Conservation (phyloP, 2,329 filamentous ascomycete species). For the Polychaeton citri region DNA sequence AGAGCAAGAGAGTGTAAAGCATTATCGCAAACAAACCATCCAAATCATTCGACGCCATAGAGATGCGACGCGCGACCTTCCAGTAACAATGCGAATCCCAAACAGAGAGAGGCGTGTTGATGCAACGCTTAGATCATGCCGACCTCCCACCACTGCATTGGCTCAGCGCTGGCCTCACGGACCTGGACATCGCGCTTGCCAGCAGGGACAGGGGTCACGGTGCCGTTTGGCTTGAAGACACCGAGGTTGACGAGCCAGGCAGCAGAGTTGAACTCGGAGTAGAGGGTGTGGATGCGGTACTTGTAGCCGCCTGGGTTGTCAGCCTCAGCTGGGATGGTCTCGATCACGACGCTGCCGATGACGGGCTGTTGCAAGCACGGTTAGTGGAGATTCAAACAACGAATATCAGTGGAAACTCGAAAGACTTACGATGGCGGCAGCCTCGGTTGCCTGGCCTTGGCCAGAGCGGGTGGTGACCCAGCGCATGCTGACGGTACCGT, state of each 20-base stretch:
- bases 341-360: constrained; percentile 12
- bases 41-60: too few relatives aligned
- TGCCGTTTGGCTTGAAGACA: constrained; percentile 6
- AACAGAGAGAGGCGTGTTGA: too few relatives aligned
- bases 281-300: constrained; percentile 16
- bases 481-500: constrained; percentile 10
- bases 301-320: constrained; percentile 13
- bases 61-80: too few relatives aligned
- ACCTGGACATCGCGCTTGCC: not conserved
- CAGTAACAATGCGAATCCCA: too few relatives aligned
- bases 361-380: constrained; percentile 9
- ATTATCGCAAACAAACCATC: too few relatives aligned
- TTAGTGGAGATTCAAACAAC: not conserved
- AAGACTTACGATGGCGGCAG: constrained; percentile 14
- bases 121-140: not conserved
- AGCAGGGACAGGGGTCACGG: constrained; percentile 1
- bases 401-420: too few relatives aligned
- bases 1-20: too few relatives aligned
- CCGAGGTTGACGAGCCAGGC: constrained; percentile 19
- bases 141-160: not conserved
- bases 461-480: constrained; percentile 15
- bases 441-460: constrained; percentile 13
- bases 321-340: constrained; percentile 8
- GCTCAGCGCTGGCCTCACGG: not conserved
- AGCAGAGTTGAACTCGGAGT: constrained; percentile 20